Evolutionary conservation across 768 basidiomycete species (phyloP), one percentile per base, ranked within the genome.

Genomic region (Lanmaoa rubissima): DNA sequence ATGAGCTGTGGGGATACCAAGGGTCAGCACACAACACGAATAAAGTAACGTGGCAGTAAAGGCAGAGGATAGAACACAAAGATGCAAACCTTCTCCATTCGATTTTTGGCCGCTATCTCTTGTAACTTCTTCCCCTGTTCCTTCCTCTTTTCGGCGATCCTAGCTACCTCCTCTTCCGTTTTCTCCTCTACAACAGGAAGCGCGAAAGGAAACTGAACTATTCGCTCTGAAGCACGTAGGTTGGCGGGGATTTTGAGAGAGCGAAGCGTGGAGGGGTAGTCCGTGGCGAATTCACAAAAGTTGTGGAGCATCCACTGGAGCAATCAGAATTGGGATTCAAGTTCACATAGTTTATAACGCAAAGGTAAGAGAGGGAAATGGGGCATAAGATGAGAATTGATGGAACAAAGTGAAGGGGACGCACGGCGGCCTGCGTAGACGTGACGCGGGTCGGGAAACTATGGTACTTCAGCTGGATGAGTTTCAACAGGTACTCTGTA

Each of bases 391-490:
- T 11, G 16, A 14, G 39, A 31, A 34, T 21, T 35, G 52, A 39
- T n/a, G 32, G 35, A 9, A 55, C 31, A 10, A 51, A 34, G 42
- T 17, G n/a, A 51, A 39, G 42, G 31, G 32, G 58, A 73, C 79
- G 57, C 69, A 95, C 94, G 14, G 82, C 88, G 5, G 93, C 84
- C 64, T 98, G 96, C 0, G 77, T 67, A 16, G 82, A 67, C 0
- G 90, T 90, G 12, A 98, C 83, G 42, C 92, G 86, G 1, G 88
- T 90, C 6, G 93, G 91, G 70, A 98, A 98, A 45, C 80, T 88
- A 28, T 96, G 90, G 68, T 98, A 97, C 72, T 98, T 99, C 36
- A 98, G 82, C 68, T 98, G 95, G 41, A 95, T 86, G 21, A 96
- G 85, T 67, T 94, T 97, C 58, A 95, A 83, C 49, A 98, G 80